Evolutionary conservation across 768 basidiomycete genomes (phyloP).

Genomic region (Russula sp.): DNA sequence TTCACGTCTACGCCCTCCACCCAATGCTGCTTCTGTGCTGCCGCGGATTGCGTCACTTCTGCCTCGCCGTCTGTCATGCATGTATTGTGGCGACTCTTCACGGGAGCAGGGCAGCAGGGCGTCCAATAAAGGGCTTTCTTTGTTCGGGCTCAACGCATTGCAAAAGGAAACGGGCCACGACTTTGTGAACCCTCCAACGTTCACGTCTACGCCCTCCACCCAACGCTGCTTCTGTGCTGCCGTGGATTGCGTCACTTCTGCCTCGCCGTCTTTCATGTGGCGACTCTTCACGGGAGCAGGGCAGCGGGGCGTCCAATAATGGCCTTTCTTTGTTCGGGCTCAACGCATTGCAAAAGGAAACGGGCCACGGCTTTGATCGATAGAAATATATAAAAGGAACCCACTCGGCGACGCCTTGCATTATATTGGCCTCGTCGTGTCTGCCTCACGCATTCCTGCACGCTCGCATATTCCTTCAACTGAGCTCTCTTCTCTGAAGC

Average conservation of each 20-base stretch:
- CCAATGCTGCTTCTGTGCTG: neutral
- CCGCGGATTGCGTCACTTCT: neutral
- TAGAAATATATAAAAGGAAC: neutral
- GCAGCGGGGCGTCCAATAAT: too few relatives aligned
- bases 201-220: too few relatives aligned
- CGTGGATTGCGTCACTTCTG: neutral
- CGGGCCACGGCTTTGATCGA: neutral
- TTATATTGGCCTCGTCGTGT: too few relatives aligned
- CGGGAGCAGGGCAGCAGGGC: too few relatives aligned
- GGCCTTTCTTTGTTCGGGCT: too few relatives aligned
- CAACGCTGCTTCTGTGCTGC: neutral
- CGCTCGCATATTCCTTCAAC: too few relatives aligned
- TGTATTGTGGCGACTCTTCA: neutral
- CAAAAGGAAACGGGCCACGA: neutral
- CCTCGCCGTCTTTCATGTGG: neutral
- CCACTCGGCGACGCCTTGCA: neutral
- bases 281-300: neutral
- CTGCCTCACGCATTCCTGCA: too few relatives aligned
- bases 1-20: too few relatives aligned
- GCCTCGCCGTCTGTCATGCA: neutral
- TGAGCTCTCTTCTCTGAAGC: too few relatives aligned
- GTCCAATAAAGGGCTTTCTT: too few relatives aligned
- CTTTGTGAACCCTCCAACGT: too few relatives aligned
- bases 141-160: neutral
- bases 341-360: neutral